Evolutionary conservation across 768 basidiomycete genomes (phyloP).

Genomic region (Cystofilobasidium capitatum): DNA sequence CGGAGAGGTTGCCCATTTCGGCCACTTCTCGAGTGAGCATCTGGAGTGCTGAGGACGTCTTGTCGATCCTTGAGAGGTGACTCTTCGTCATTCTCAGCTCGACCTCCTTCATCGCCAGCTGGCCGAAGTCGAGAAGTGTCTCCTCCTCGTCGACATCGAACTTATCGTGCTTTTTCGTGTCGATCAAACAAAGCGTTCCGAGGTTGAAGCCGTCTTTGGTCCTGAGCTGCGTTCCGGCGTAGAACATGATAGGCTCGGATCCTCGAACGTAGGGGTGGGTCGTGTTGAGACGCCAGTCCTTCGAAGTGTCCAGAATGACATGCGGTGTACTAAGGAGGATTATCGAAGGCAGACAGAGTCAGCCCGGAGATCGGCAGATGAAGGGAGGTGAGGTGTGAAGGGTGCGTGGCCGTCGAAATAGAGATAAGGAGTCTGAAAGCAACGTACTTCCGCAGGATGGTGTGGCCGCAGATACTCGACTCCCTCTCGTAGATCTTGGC

Average conservation of each 20-base stretch:
- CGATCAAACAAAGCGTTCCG: constrained; percentile 4
- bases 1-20: constrained; percentile 63
- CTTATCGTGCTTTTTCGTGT: not conserved
- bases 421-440: too few relatives aligned
- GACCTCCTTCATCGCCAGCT: constrained; percentile 13
- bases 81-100: not conserved
- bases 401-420: too few relatives aligned
- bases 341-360: too few relatives aligned
- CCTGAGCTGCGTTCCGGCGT: constrained; percentile 18
- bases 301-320: not conserved
- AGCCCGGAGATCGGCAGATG: too few relatives aligned
- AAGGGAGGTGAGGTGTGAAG: too few relatives aligned
- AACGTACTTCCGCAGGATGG: not conserved
- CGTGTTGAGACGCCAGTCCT: not conserved
- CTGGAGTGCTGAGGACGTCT: not conserved
- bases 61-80: not conserved
- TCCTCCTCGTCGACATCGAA: not conserved
- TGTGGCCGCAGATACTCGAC: not conserved
- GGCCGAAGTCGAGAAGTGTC: not conserved
- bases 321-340: not conserved
- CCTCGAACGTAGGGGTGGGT: constrained; percentile 3
- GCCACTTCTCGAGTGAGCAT: constrained; percentile 74
- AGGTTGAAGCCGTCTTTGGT: constrained; percentile 8
- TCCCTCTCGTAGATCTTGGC: not conserved
- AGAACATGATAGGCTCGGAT: not conserved